Base-by-base conservation (phyloP, 805 yeast genomes). In the Candida glaebosa region DNA sequence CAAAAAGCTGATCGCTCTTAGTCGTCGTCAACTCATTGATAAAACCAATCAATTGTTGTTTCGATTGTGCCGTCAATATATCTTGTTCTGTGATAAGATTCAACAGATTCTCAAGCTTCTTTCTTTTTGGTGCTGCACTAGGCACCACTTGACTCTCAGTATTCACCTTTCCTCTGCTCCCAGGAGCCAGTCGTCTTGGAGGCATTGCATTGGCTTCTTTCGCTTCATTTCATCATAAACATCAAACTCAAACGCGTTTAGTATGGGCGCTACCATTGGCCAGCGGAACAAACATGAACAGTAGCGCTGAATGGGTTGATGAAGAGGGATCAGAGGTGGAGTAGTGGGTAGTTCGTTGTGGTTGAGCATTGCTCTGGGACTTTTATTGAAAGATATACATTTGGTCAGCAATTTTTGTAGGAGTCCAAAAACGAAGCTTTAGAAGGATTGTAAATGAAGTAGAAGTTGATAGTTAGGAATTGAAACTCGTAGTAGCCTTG, bases 1-100 rank as follows among this genome's bases (percentile, higher is more conserved):
- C 46, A 39, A 67, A 63, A 14, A 63, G 34, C 34, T 50, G 58
- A 45, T 67, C 71, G 38, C 61, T 67, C 24, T 57, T 52, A 3
- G 67, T 58, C 28, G 56, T 52, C 16, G 67, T 56, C 17, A 67
- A 55, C 20, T 53, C 44, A 40, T 65, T 60, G 20, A 67, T 51
- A 30, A 67, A 47, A 17, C 49, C 52, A n/a, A 63, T 47, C 31
- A 68, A 45, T 20, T 62, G 57, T 14, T 53, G 53, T 24, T 52
- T 52, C 26, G 57, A 51, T 19, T 45, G 46, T 3, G 65, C 60
- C 6, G 49, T 46, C 18, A 65, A 22, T 7, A 67, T 63, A 31
- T 65, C 69, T 19, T 54, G 50, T 38, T 65, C 71, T 2, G 65
- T 53, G 14, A 58, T 48, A 18, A 35, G 24, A 26, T 18, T 35